Conservation (phyloP, 2,329 filamentous ascomycete species). For the Ceratocystis lukuohia region DNA sequence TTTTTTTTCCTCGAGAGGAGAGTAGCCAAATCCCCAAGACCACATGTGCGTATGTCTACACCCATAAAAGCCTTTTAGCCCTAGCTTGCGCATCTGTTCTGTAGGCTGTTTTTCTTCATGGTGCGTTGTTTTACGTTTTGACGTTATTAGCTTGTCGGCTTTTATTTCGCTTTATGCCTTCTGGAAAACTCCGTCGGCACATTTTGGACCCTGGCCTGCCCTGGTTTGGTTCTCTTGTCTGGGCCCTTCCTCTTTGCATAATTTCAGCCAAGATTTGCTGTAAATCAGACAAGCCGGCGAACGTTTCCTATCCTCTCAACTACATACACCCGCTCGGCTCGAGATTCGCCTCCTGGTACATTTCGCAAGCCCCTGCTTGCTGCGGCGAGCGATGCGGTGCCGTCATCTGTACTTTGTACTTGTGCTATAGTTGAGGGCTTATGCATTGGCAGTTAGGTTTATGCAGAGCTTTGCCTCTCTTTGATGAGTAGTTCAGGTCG, state of each 20-base stretch:
- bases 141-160: slow-evolving; percentile 4
- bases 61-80: neutral
- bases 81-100: neutral
- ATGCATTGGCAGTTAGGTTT: neutral
- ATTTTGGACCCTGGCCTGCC: neutral
- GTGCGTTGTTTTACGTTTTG: slow-evolving; percentile 7
- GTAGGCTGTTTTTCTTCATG: neutral
- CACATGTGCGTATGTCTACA: neutral
- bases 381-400: no score
- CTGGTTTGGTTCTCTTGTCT: neutral
- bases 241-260: neutral
- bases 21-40: neutral
- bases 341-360: neutral
- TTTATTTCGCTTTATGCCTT: slow-evolving; percentile 8
- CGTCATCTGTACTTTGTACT: no score
- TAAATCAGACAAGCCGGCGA: neutral
- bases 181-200: slow-evolving; percentile 5
- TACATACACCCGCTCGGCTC: neutral
- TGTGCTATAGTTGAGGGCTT: neutral
- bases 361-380: neutral
- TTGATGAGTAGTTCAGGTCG: neutral
- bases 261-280: neutral
- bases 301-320: neutral
- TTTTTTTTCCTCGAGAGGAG: no score
- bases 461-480: neutral